These are phyloP conservation scores for Lachancea kluyveri DNA, from an alignment of 805 yeast genomes.

Conservation along the genomic window DNA sequence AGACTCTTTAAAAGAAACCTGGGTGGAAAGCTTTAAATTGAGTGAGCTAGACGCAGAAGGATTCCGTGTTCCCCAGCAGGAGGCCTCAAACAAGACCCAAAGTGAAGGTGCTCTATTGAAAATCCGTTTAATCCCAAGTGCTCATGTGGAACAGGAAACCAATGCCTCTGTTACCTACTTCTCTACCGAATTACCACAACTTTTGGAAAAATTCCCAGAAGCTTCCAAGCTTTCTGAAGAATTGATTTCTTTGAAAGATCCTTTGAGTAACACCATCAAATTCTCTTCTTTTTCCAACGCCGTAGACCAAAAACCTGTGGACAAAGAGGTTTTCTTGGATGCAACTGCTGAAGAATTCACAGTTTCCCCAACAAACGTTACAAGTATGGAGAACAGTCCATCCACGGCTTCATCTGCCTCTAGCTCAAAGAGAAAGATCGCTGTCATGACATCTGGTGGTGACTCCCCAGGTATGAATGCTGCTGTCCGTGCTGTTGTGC, in stretches of 20 bases:
- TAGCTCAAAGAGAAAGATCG: constrained; percentile 44
- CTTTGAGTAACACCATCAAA: constrained; percentile 56
- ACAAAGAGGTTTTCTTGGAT: constrained; percentile 19
- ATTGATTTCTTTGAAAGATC: constrained; percentile 40
- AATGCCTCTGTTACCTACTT: constrained; percentile 32
- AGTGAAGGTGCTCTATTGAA: constrained; percentile 43
- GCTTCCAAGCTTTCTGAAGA: constrained; percentile 19
- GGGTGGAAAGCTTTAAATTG: constrained; percentile 67
- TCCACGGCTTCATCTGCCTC: neutral
- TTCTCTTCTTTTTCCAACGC: constrained; percentile 45
- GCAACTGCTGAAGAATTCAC: neutral
- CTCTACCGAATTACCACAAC: constrained; percentile 33
- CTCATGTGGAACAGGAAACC: constrained; percentile 25
- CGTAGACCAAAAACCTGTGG: constrained; percentile 24
- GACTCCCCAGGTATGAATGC: constrained; percentile 99
- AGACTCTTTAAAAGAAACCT: constrained; percentile 62
- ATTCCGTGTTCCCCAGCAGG: constrained; percentile 48
- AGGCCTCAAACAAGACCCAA: constrained; percentile 33
- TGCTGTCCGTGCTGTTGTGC: constrained; percentile 88
- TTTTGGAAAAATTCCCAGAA: constrained; percentile 22
- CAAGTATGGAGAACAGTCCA: too few species aligned
- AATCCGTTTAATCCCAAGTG: constrained; percentile 40
- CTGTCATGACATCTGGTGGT: constrained; percentile 98
- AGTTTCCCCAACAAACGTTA: too few species aligned
- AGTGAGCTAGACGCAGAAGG: constrained; percentile 55